phyloP scores from a whole-genome alignment of 345 rosid genomes.

The Jatropha curcas region DNA sequence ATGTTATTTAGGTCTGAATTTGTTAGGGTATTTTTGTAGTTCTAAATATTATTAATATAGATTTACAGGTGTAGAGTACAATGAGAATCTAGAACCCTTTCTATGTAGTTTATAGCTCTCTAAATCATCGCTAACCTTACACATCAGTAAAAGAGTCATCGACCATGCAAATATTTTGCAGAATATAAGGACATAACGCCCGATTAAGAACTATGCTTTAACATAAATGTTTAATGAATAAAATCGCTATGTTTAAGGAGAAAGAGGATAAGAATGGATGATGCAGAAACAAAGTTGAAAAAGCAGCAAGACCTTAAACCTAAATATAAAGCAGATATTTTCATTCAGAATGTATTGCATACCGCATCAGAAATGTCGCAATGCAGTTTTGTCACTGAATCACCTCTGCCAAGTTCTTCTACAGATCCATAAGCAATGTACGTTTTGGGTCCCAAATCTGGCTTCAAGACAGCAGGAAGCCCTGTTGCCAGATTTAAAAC shows the following conservation, averaged over 20 bases:
- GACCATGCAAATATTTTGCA: background rate
- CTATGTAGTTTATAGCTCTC: too few species aligned
- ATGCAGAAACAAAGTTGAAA: constrained; percentile 3
- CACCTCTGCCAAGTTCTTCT: constrained; percentile 58
- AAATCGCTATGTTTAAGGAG: background rate
- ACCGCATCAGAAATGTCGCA: constrained; percentile 66
- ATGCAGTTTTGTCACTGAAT: constrained; percentile 59
- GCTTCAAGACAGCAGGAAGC: constrained; percentile 52
- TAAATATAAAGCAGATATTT: background rate
- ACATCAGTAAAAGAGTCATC: background rate
- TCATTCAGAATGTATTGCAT: constrained; percentile 12
- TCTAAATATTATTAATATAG: too few species aligned
- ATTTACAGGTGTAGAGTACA: too few species aligned
- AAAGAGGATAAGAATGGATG: constrained; percentile 1
- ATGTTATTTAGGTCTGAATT: too few species aligned
- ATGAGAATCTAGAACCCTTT: too few species aligned
- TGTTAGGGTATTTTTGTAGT: too few species aligned
- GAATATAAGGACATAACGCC: background rate
- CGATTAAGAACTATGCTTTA: background rate
- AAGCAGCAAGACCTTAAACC: background rate
- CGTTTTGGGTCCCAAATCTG: constrained; percentile 68
- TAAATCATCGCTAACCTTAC: too few species aligned
- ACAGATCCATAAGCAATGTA: constrained; percentile 55
- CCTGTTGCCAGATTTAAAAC: constrained; percentile 49
- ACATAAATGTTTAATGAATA: background rate